Evolutionary conservation across 1,284 basidiomycete species (phyloP).

Genomic region (Schizophyllum commune): DNA sequence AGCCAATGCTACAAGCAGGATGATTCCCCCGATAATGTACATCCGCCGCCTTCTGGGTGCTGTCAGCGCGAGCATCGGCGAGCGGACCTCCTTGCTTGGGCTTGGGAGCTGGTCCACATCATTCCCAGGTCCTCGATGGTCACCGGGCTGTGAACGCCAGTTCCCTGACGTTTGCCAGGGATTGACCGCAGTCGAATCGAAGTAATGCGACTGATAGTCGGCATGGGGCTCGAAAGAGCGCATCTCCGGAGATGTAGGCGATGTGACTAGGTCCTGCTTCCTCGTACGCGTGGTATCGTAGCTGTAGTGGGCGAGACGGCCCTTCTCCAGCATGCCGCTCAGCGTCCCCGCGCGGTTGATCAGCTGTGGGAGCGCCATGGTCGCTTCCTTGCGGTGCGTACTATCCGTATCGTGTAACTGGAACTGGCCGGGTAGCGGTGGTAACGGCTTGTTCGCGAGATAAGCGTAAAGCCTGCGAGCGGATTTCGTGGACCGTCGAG

Average conservation of each 20-base stretch:
- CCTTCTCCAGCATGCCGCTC: constrained; percentile 41
- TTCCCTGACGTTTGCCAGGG: background rate
- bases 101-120: background rate
- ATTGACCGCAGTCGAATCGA: background rate
- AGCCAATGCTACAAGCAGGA: constrained; percentile 29
- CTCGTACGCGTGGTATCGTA: background rate
- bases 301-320: constrained; percentile 42
- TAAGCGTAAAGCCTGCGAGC: constrained; percentile 31
- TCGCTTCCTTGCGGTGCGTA: constrained; percentile 38
- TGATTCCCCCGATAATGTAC: constrained; percentile 21
- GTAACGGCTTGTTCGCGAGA: constrained; percentile 43
- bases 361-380: constrained; percentile 42
- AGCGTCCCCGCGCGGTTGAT: constrained; percentile 42
- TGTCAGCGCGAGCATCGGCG: constrained; percentile 2
- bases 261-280: background rate
- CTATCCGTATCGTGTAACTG: constrained; percentile 31
- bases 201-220: background rate
- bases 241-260: background rate
- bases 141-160: background rate
- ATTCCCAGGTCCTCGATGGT: background rate
- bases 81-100: constrained; percentile 1
- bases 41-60: constrained; percentile 21
- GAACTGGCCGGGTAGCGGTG: constrained; percentile 42
- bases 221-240: background rate
- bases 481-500: constrained; percentile 21